Evolutionary conservation across 2,329 filamentous ascomycete genomes (phyloP).

Genomic region (Fusarium compactum): DNA sequence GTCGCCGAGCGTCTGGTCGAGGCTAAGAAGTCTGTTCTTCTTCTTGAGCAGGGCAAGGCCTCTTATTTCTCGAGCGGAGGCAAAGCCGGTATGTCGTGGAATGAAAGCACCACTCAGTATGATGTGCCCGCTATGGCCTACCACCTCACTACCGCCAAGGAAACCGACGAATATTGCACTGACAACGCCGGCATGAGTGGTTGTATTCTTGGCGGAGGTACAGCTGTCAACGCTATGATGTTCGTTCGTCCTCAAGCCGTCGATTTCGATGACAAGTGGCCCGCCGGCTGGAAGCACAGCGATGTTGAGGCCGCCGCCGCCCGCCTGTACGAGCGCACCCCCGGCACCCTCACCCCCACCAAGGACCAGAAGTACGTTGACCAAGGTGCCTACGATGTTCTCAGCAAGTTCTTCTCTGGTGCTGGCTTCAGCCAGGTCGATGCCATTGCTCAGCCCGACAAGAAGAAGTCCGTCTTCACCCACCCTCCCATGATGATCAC

Average conservation of each 20-base stretch:
- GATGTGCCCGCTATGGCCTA: constrained; percentile 79
- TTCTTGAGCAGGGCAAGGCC: constrained; percentile 67
- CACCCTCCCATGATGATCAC: constrained; percentile 67
- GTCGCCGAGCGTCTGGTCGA: constrained; percentile 70
- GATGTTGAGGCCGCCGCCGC: constrained; percentile 67
- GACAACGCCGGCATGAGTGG: constrained; percentile 81
- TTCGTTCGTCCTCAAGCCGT: constrained; percentile 74
- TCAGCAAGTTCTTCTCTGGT: constrained; percentile 68
- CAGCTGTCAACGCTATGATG: constrained; percentile 75
- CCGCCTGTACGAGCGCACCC: constrained; percentile 76
- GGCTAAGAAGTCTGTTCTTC: constrained; percentile 72
- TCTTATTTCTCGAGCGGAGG: constrained; percentile 73
- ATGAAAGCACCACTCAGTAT: constrained; percentile 74
- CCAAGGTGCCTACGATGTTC: constrained; percentile 73
- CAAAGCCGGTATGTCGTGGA: constrained; percentile 73
- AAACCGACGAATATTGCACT: constrained; percentile 70
- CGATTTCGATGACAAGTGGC: constrained; percentile 81
- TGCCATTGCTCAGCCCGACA: constrained; percentile 71
- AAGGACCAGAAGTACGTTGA: constrained; percentile 74
- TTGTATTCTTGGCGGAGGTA: constrained; percentile 76
- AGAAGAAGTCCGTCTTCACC: constrained; percentile 74
- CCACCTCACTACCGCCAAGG: constrained; percentile 74
- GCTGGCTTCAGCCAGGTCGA: constrained; percentile 73
- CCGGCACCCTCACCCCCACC: constrained; percentile 75
- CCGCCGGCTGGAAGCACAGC: constrained; percentile 74